These are phyloP conservation scores for Thalassiosira allenii DNA, from an alignment of 352 stramenopile species.

Conservation along the genomic window DNA sequence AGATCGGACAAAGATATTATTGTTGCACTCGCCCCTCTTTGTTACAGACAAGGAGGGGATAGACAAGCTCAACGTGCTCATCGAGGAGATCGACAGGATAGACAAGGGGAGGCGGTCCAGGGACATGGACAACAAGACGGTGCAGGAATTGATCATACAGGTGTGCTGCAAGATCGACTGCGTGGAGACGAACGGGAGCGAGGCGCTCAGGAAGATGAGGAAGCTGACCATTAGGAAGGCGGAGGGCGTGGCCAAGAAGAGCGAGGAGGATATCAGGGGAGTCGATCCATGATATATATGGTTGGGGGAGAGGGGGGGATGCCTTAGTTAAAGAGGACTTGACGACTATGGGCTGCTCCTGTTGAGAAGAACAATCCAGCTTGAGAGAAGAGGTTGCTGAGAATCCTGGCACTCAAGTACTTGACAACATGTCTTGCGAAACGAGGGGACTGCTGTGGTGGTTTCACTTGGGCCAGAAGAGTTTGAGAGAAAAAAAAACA, in stretches of 20 bases:
- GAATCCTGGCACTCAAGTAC: too few species aligned
- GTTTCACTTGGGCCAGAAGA: too few species aligned
- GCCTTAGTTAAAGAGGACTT: too few species aligned
- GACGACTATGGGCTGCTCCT: too few species aligned
- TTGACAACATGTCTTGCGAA: too few species aligned
- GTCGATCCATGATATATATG: conserved; percentile 30
- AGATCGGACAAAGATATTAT: conserved; percentile 66
- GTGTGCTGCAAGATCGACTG: conserved; percentile 75
- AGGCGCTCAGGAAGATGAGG: conserved; percentile 63
- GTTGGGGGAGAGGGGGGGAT: not conserved
- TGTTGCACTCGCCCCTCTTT: conserved; percentile 67
- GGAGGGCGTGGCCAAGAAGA: conserved; percentile 61
- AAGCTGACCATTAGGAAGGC: conserved; percentile 64
- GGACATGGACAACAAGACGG: conserved; percentile 47
- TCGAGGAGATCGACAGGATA: conserved; percentile 65
- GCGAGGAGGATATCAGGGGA: conserved; percentile 46
- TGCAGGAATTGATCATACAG: conserved; percentile 70
- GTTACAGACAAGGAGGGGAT: conserved; percentile 56
- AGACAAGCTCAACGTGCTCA: conserved; percentile 45
- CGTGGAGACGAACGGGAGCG: conserved; percentile 69
- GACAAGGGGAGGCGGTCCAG: conserved; percentile 21
- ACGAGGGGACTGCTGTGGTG: too few species aligned
- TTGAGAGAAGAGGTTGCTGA: too few species aligned
- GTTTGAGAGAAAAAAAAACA: too few species aligned
- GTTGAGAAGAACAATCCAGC: too few species aligned